Conservation (phyloP, 176 grass and related monocot genomes). For the Musa itinerans region DNA sequence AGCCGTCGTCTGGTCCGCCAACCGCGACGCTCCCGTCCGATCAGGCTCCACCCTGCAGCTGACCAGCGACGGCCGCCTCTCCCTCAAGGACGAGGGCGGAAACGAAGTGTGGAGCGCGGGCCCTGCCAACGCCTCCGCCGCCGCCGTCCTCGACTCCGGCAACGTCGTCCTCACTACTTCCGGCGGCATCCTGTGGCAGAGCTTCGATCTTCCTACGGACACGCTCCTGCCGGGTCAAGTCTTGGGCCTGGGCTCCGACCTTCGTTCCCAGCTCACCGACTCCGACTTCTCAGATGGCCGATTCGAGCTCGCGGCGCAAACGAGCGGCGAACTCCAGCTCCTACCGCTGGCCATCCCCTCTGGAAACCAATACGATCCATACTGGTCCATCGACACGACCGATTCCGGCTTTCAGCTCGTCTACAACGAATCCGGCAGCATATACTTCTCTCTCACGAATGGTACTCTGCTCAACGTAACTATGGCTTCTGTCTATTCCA, state of each 20-base stretch:
- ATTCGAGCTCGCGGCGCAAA: not conserved
- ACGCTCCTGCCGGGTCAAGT: constrained; percentile 23
- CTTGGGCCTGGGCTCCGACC: not conserved
- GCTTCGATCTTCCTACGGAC: constrained; percentile 12
- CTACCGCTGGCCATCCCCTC: not conserved
- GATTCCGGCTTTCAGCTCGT: not conserved
- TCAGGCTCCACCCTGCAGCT: constrained; percentile 1
- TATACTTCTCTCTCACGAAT: not conserved
- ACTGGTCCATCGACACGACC: constrained; percentile 10
- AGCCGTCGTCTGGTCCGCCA: constrained; percentile 25
- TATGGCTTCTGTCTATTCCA: not conserved
- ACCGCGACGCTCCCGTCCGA: not conserved
- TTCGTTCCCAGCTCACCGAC: constrained; percentile 17
- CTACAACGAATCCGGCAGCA: constrained; percentile 7
- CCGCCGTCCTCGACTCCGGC: constrained; percentile 11
- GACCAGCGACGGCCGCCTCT: constrained; percentile 11
- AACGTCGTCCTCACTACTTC: constrained; percentile 20
- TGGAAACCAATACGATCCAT: constrained; percentile 1
- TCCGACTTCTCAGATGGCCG: constrained; percentile 19
- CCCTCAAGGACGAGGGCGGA: not conserved
- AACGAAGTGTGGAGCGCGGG: not conserved
- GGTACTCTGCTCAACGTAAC: not conserved
- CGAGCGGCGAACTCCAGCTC: constrained; percentile 14
- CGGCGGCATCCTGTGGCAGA: not conserved
- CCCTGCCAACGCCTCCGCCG: not conserved